phyloP scores from a whole-genome alignment of 164 flowering plant species.

The Magnolia kwangsiensis region DNA sequence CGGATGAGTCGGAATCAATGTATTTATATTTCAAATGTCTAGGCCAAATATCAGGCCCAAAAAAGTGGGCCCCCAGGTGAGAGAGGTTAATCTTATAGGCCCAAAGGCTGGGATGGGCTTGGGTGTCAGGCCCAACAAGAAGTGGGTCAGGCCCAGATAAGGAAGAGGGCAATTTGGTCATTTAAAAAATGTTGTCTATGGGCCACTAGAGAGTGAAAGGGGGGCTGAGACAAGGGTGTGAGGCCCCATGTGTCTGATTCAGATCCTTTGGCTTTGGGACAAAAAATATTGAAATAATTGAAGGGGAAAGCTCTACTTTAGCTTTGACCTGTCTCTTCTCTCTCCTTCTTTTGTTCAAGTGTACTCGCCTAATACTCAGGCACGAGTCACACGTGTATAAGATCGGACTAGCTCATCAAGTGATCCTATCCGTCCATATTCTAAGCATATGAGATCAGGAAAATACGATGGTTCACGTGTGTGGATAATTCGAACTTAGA shows the following conservation, averaged over 20 bases:
- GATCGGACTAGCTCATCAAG: not conserved
- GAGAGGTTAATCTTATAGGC: too few species aligned
- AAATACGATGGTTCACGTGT: too few species aligned
- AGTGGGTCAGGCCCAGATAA: not conserved
- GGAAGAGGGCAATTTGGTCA: not conserved
- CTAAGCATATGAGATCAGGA: not conserved
- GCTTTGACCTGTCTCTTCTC: conserved; percentile 27
- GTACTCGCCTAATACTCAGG: not conserved
- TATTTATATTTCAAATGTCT: too few species aligned
- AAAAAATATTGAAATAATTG: conserved; percentile 36
- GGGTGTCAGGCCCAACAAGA: not conserved
- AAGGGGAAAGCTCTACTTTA: conserved; percentile 20
- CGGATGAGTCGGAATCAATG: too few species aligned
- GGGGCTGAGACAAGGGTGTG: not conserved
- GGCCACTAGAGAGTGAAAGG: not conserved
- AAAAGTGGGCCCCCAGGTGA: too few species aligned
- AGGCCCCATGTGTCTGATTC: conserved; percentile 14
- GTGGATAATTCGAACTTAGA: too few species aligned
- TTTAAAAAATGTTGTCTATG: too few species aligned
- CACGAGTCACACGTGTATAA: not conserved
- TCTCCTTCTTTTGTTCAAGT: not conserved
- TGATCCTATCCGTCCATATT: not conserved
- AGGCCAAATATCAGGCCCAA: too few species aligned
- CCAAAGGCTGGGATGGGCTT: not conserved
- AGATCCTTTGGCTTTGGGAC: conserved; percentile 8